phyloP scores from a whole-genome alignment of 2,329 filamentous ascomycete species.

The Byssothecium circinans region DNA sequence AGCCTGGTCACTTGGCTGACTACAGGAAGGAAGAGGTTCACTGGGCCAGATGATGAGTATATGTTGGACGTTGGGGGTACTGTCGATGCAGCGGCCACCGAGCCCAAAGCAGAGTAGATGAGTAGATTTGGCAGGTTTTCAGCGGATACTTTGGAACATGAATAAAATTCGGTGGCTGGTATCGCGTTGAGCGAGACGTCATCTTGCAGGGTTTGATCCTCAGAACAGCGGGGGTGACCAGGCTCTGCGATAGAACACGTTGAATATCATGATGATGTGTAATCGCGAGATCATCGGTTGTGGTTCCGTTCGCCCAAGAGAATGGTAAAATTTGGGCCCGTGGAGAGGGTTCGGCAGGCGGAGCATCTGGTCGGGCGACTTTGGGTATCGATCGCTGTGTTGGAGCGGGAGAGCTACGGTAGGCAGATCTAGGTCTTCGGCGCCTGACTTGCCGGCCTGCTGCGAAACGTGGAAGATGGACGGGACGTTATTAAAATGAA shows the following conservation, averaged over 20 bases:
- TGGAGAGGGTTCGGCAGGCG: neutral
- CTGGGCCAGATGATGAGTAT: slow-evolving; percentile 47
- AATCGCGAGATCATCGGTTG: no score
- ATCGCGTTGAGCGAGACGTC: no score
- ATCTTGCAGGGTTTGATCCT: slow-evolving; percentile 9
- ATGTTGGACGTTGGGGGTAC: slow-evolving; percentile 17
- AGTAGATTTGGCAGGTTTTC: no score
- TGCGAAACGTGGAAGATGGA: no score
- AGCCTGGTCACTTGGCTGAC: slow-evolving; percentile 56
- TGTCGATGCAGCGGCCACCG: slow-evolving; percentile 9
- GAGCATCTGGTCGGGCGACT: neutral
- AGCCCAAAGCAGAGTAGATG: slow-evolving; percentile 9
- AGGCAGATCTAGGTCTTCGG: slow-evolving; percentile 5
- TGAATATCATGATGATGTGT: neutral
- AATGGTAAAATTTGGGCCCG: neutral
- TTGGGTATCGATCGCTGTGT: slow-evolving; percentile 4
- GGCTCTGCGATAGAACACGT: slow-evolving; percentile 1
- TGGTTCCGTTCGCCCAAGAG: neutral
- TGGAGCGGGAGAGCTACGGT: slow-evolving; percentile 10
- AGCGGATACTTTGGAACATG: no score
- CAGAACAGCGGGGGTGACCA: slow-evolving; percentile 8
- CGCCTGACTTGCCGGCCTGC: no score
- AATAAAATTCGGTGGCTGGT: no score
- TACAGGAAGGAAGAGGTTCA: slow-evolving; percentile 54
- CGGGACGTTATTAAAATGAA: no score